Percentiles rank a stretch among this genome's conserved stretches.
Evolutionary conservation across 2,329 filamentous ascomycete genomes (phyloP).

Genomic region (Colletotrichum cereale): DNA sequence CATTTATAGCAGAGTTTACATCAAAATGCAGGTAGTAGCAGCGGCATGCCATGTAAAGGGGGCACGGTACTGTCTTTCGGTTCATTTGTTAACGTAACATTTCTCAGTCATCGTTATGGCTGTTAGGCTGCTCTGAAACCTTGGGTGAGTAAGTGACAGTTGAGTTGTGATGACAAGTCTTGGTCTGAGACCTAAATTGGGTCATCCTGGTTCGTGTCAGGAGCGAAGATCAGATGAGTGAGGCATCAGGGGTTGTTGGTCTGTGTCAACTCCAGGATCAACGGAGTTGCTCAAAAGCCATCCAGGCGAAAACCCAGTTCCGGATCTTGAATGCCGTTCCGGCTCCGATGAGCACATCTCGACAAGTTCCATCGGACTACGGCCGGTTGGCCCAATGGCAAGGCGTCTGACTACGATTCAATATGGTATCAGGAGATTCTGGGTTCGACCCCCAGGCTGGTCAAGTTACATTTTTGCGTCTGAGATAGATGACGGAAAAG

Average conservation of each 20-base stretch:
- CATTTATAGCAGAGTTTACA: background rate
- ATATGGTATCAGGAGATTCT: conserved; percentile 39
- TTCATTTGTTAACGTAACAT: background rate
- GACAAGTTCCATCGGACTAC: background rate
- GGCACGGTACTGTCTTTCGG: background rate
- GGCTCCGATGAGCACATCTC: rapidly evolving
- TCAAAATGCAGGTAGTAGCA: background rate
- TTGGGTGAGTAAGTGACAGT: conserved; percentile 6
- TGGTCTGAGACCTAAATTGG: background rate
- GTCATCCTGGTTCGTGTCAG: background rate
- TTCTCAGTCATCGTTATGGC: background rate
- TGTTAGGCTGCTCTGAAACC: background rate
- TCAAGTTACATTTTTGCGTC: conserved; percentile 9
- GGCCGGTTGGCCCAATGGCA: conserved; percentile 53
- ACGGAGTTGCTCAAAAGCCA: background rate
- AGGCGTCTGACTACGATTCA: conserved; percentile 57
- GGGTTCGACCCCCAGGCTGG: conserved; percentile 41
- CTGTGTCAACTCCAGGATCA: background rate
- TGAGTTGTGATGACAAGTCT: background rate
- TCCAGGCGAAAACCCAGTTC: too few relatives aligned
- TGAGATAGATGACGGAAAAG: background rate
- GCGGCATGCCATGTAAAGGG: background rate
- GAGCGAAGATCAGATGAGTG: conserved; percentile 1
- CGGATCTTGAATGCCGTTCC: background rate
- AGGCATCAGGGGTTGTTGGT: background rate